Conservation (phyloP, 306 rosid genomes). For the Prunus persica region Prunus_persica_NCBIv2 NC_034009.1:42807001-42807500, state of each 20-base stretch:
- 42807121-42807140: conserved; percentile 65
- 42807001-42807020: neutral
- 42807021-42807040: conserved; percentile 2
- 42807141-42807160: conserved; percentile 93
- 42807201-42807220: neutral
- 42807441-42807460: conserved; percentile 86
- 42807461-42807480: conserved; percentile 83
- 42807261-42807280: neutral
- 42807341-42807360: neutral
- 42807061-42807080: conserved; percentile 93
- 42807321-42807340: neutral
- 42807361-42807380: neutral
- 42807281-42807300: neutral
- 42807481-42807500: conserved; percentile 82
- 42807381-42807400: conserved; percentile 16
- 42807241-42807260: neutral
- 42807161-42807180: conserved; percentile 86
- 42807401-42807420: neutral
- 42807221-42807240: neutral
- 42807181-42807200: conserved; percentile 7
- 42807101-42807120: conserved; percentile 74
- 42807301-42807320: neutral
- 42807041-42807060: conserved; percentile 95
- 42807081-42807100: conserved; percentile 89
- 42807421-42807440: conserved; percentile 94